Percentiles rank a stretch among this genome's conserved stretches.
phyloP scores from a whole-genome alignment of 306 rosid species.

The Neltuma alba region DNA sequence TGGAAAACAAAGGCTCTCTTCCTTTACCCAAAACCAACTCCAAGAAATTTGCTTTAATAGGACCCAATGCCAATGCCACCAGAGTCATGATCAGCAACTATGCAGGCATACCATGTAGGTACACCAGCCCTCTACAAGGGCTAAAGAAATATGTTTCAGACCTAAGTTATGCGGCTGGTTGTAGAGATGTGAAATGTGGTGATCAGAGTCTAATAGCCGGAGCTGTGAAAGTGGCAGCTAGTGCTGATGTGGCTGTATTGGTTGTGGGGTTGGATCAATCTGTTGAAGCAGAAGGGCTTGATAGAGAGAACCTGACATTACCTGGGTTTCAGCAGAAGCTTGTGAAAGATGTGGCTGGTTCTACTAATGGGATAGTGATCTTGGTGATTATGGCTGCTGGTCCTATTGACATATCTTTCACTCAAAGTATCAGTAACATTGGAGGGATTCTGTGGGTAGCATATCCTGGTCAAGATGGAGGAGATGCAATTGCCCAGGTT shows the following conservation, averaged over 20 bases:
- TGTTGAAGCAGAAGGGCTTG: constrained; percentile 77
- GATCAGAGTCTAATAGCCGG: constrained; percentile 55
- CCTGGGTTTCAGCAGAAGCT: constrained; percentile 84
- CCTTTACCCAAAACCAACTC: constrained; percentile 37
- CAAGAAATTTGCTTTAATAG: constrained; percentile 43
- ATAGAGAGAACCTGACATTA: constrained; percentile 65
- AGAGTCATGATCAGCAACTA: constrained; percentile 56
- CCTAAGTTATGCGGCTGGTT: constrained; percentile 56
- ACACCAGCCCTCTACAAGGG: constrained; percentile 71
- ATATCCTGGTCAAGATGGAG: constrained; percentile 80
- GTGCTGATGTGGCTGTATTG: constrained; percentile 59
- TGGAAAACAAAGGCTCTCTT: constrained; percentile 56
- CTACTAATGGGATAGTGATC: constrained; percentile 61
- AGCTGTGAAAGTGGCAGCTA: constrained; percentile 53
- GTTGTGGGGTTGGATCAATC: constrained; percentile 75
- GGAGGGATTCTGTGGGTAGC: constrained; percentile 77
- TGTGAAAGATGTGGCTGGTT: constrained; percentile 56
- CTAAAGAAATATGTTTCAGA: constrained; percentile 51
- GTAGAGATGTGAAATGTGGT: constrained; percentile 53
- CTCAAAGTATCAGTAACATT: constrained; percentile 46
- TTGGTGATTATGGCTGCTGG: constrained; percentile 82
- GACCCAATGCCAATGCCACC: constrained; percentile 65
- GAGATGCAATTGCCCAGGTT: constrained; percentile 72
- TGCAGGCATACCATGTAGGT: constrained; percentile 51
- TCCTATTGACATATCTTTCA: constrained; percentile 69